Evolutionary conservation across 2,329 filamentous ascomycete species (phyloP), one percentile per base, ranked within the genome.

Genomic region (Venturia carpophila): DNA sequence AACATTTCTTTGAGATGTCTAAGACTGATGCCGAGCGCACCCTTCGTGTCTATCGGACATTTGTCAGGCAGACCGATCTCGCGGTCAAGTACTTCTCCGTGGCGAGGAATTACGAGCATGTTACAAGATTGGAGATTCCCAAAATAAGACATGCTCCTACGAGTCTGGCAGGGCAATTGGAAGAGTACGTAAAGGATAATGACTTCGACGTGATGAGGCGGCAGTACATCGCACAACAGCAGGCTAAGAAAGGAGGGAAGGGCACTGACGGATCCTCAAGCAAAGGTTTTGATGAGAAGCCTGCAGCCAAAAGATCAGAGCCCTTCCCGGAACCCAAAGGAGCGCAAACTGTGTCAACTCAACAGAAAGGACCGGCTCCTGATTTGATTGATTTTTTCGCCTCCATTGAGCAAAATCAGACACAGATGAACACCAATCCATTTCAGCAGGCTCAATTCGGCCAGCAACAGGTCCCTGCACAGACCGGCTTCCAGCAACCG

Each of bases 1-100:
- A 94, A 71, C 91, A 95, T 76, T 99, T 97, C 76, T 99, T 99
- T 71, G 94, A 99, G 78, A 93, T 99, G 89, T 97, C 94, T 62
- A 91, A 90, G 72, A 83, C 90, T 34, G 94, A 99, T 76, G 95
- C 94, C 66, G 91, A 97, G 75, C 85, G 92, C 68, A 92, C 94
- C 66, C 86, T 99, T 78, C 84, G 87, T 67, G 93, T 99, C 67
- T 99, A 99, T 78, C 90, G 92, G 73, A 89, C 83, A 19, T 99
- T 99, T 72, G 91, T 91, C 19, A 89, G 86, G 71, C 92, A 96
- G 75, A 99, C 94, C 7, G 92, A 97, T 70, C 86, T 88, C 69
- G 93, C 97, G 0, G 93, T 99, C 19, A 87, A 91, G 71, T 99
- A 93, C 72, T 83, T 99, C 58, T 87, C 88, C 70, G 83, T 93